Conservation (phyloP, 2,329 filamentous ascomycete genomes). For the Fusarium brevicatenulatum region DNA sequence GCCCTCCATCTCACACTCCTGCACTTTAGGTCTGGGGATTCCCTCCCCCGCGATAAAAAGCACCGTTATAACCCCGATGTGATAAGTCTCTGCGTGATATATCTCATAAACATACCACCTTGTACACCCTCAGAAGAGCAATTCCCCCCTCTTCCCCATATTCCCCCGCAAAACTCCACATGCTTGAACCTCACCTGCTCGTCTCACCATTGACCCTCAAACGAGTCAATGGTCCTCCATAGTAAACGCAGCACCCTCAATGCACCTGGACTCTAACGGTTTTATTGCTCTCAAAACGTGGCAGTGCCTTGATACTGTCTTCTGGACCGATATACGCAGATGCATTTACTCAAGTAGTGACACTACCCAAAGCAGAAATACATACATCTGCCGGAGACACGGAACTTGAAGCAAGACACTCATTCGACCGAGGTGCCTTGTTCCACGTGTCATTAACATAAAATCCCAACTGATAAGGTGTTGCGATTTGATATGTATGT, state of each 20-base stretch:
- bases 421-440: conserved; percentile 2
- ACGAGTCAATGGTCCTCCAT: background rate
- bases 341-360: background rate
- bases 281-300: background rate
- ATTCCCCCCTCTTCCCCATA: conserved; percentile 18
- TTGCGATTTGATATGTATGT: conserved; percentile 2
- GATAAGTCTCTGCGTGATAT: conserved; percentile 16
- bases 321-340: background rate
- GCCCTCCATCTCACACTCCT: conserved; percentile 11
- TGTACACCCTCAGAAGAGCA: background rate
- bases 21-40: background rate
- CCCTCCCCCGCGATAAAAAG: conserved; percentile 5
- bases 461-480: background rate
- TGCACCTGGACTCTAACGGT: background rate
- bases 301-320: background rate
- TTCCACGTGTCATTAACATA: conserved; percentile 12
- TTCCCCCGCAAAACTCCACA: conserved; percentile 34
- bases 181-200: conserved; percentile 10
- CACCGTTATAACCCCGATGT: background rate
- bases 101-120: conserved; percentile 23
- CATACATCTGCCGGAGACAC: conserved; percentile 7
- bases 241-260: background rate
- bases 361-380: conserved; percentile 6
- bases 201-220: conserved; percentile 21
- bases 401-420: background rate